Base-by-base conservation (phyloP, 306 rosid species). In the Astragalus glycyphyllos region DNA sequence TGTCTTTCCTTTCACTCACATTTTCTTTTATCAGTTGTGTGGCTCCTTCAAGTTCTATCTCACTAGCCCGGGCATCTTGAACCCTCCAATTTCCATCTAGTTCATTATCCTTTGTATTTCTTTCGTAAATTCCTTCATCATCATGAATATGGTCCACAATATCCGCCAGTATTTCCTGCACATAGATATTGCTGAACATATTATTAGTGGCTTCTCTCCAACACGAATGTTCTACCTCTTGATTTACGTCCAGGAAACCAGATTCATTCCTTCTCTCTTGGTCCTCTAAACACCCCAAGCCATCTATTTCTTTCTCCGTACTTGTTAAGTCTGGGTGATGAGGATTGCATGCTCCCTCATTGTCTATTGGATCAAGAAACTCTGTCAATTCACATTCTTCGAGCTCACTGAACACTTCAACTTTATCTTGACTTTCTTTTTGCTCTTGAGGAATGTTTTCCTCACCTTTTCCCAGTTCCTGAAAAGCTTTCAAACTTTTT, bases 341-440 rank as follows among this genome's bases (percentile, higher is more conserved):
- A 34, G 48, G 74, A 66, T 60, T 81, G 58, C 63, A 60, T 8
- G 9, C 65, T 41, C 51, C 68, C 46, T 63, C 73, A 38, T 53
- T 77, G 56, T 76, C 79, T 12, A 58, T 41, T 37, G 78, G 80
- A 49, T 76, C 83, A 69, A 41, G 76, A 71, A 53, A 13, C 44
- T 79, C 88, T 50, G 49, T 75, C 58, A 29, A 72, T 54, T 75
- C 85, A 74, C 75, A 72, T 60, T 74, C 78, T 53, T 83, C 84
- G 54, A 55, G 66, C 46, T 58, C 75, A 62, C 32, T 1, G 54
- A 51, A 48, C 68, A 68, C 64, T 46, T 75, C 71, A 68, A 73
- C 83, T 67, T 54, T 74, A 69, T 61, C 70, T 37, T 46, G 79
- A 32, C 77, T 71, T 81, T 73, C 84, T 55, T 41, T 82, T 71